These are phyloP conservation scores for Senecio squalidus DNA, from an alignment of 140 eudicot genomes.

Conservation along the genomic window DNA sequence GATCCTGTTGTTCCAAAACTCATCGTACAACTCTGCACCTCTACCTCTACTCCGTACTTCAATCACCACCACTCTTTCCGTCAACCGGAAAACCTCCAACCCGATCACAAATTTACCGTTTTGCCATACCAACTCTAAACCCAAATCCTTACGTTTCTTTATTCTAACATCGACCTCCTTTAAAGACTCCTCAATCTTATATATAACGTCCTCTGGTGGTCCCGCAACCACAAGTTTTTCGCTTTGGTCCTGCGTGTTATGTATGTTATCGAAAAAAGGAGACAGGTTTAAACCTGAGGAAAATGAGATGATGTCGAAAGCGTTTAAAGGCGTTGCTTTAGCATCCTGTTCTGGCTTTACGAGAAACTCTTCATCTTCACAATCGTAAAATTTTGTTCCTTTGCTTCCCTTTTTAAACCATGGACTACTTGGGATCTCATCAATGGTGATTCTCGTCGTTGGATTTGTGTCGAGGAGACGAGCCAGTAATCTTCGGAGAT, in stretches of 20 bases:
- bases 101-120: conserved; percentile 40
- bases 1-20: conserved; percentile 42
- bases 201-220: conserved; percentile 41
- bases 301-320: conserved; percentile 49
- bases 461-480: conserved; percentile 56
- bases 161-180: conserved; percentile 29
- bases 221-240: conserved; percentile 30
- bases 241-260: neutral
- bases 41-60: conserved; percentile 52
- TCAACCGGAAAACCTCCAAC: conserved; percentile 54
- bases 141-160: conserved; percentile 42
- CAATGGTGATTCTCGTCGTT: conserved; percentile 43
- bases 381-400: conserved; percentile 24
- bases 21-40: conserved; percentile 35
- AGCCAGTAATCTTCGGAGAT: conserved; percentile 29
- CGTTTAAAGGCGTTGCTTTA: conserved; percentile 24
- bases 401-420: conserved; percentile 58
- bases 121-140: conserved; percentile 46
- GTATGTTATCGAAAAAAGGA: conserved; percentile 27
- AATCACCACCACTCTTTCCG: conserved; percentile 51
- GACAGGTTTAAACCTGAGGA: conserved; percentile 47
- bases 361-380: conserved; percentile 31
- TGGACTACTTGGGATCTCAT: conserved; percentile 45
- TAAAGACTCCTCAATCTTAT: conserved; percentile 31
- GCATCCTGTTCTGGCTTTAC: conserved; percentile 18